phyloP scores from a whole-genome alignment of 768 basidiomycete species.

The Scleroderma citrinum region DNA sequence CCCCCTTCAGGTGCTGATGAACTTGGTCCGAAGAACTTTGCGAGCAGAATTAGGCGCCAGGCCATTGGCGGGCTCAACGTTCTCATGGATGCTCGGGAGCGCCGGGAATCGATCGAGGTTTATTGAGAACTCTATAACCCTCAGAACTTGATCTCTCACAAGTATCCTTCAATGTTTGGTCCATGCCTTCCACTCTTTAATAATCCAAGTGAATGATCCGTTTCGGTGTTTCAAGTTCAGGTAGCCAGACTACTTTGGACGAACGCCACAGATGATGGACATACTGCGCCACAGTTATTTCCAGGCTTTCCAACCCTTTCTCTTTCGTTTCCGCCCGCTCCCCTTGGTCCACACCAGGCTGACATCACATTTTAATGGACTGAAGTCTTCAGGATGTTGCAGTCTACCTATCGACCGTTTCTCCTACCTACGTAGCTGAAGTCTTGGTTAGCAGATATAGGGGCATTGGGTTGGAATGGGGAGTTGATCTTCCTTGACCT shows the following conservation, averaged over 20 bases:
- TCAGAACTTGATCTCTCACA: conserved; percentile 1
- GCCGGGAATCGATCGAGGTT: conserved; percentile 67
- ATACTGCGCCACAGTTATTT: conserved; percentile 11
- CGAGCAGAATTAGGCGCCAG: conserved; percentile 76
- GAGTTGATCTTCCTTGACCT: conserved; percentile 35
- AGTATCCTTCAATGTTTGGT: conserved; percentile 8
- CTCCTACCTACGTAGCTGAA: conserved; percentile 1
- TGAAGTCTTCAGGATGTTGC: conserved; percentile 16
- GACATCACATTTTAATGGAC: conserved; percentile 13
- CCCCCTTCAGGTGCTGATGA: conserved; percentile 85
- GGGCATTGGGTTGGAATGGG: conserved; percentile 24
- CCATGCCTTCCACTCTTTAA: conserved; percentile 16
- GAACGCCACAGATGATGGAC: conserved; percentile 10
- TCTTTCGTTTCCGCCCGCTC: conserved; percentile 13
- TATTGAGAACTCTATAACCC: conserved; percentile 46
- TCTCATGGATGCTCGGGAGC: conserved; percentile 77
- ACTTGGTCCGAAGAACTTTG: conserved; percentile 85
- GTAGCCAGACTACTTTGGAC: conserved; percentile 2
- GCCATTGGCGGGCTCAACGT: conserved; percentile 77
- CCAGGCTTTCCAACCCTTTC: conserved; percentile 16
- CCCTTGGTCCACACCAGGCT: neutral
- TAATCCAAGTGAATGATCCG: conserved; percentile 3
- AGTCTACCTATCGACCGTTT: conserved; percentile 12
- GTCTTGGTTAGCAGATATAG: conserved; percentile 3
- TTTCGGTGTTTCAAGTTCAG: conserved; percentile 9